These are phyloP conservation scores for Anthoceros angustus DNA, from an alignment of 225 moss, liverwort and hornwort species.

Conservation along the genomic window DNA sequence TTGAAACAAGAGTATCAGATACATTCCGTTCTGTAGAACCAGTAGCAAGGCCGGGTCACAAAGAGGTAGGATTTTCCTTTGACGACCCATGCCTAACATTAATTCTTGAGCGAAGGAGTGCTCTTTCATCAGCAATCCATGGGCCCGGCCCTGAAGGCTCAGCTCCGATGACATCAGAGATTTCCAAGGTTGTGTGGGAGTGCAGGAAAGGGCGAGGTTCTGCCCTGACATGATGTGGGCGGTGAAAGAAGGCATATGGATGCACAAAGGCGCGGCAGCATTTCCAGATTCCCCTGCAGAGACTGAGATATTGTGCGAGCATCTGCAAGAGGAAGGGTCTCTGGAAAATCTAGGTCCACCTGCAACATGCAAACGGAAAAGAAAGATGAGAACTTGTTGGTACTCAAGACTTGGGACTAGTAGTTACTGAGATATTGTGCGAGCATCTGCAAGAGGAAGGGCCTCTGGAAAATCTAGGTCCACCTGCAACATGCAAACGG, in stretches of 20 bases:
- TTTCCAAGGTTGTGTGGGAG: too few species aligned
- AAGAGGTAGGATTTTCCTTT: too few species aligned
- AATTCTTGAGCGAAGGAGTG: too few species aligned
- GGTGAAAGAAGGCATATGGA: slow-evolving; percentile 49
- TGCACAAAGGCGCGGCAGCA: slow-evolving; percentile 67
- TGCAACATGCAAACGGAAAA: too few species aligned
- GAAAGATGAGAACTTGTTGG: too few species aligned
- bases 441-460: neutral
- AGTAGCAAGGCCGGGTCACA: too few species aligned
- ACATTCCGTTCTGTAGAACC: too few species aligned
- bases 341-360: slow-evolving; percentile 72
- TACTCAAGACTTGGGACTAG: too few species aligned
- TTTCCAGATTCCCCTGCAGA: slow-evolving; percentile 56
- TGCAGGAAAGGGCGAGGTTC: slow-evolving; percentile 3
- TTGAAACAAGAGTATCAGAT: too few species aligned
- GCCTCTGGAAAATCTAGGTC: neutral
- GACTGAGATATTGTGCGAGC: slow-evolving; percentile 68
- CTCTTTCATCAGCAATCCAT: neutral
- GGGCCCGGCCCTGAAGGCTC: neutral
- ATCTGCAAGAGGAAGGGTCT: slow-evolving; percentile 44
- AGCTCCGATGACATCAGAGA: too few species aligned
- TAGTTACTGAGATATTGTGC: neutral
- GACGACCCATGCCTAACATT: too few species aligned
- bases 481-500: too few species aligned
- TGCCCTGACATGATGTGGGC: slow-evolving; percentile 34